A percentile compares a stretch with the other conserved stretches of the same genome.
Conservation (phyloP, 2,329 filamentous ascomycete genomes). For the Pseudophaeomoniella oleicola region DNA sequence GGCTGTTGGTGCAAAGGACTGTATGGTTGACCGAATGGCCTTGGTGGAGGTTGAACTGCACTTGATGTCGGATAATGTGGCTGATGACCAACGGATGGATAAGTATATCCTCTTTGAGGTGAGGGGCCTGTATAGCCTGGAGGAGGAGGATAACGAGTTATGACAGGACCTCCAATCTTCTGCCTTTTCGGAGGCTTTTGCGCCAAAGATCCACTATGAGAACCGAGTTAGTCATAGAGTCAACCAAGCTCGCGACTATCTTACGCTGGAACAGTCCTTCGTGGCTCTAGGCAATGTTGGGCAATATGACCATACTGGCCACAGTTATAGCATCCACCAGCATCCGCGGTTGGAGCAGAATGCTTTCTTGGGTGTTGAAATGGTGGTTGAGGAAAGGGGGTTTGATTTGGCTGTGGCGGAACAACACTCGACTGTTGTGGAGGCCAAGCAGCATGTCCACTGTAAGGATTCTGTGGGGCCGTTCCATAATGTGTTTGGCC, state of each 20-base stretch:
- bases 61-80: background rate
- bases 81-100: slow-evolving; percentile 8
- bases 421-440: too few relatives aligned
- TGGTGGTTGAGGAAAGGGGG: background rate
- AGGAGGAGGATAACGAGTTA: slow-evolving; percentile 9
- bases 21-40: background rate
- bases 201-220: slow-evolving; percentile 8
- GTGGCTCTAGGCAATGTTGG: slow-evolving; percentile 19
- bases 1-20: background rate
- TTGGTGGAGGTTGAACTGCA: background rate
- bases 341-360: slow-evolving; percentile 3
- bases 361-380: background rate
- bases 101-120: slow-evolving; percentile 9
- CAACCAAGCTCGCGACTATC: slow-evolving; percentile 5
- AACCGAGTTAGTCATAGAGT: slow-evolving; percentile 1
- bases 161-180: slow-evolving; percentile 12
- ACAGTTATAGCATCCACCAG: slow-evolving; percentile 19
- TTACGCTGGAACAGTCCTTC: slow-evolving; percentile 16
- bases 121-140: slow-evolving; percentile 10
- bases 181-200: slow-evolving; percentile 14
- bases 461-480: too few relatives aligned
- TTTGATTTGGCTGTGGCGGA: background rate
- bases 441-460: too few relatives aligned
- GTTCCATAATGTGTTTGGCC: too few relatives aligned
- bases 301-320: slow-evolving; percentile 18